phyloP scores from a whole-genome alignment of 2,329 filamentous ascomycete species.

The Sporothrix euskadiensis region DNA sequence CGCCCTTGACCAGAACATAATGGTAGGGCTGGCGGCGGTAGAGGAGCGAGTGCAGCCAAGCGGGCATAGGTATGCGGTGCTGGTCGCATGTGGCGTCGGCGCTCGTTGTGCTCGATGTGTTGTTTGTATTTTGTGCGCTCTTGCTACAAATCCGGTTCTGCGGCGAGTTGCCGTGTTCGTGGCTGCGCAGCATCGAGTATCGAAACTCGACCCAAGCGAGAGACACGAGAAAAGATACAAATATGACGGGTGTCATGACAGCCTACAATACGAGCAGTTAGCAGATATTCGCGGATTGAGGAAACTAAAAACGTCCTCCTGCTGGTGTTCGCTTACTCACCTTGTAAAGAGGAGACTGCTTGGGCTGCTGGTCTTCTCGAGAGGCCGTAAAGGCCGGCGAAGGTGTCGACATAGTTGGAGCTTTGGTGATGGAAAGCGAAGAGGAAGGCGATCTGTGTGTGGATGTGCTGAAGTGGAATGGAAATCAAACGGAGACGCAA shows the following conservation, averaged over 20 bases:
- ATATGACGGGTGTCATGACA: slow-evolving; percentile 63
- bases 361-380: background rate
- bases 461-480: background rate
- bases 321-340: slow-evolving; percentile 21
- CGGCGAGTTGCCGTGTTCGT: slow-evolving; percentile 39
- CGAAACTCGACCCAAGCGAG: slow-evolving; percentile 62
- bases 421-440: background rate
- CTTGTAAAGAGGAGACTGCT: slow-evolving; percentile 25
- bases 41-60: slow-evolving; percentile 47
- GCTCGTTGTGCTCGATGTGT: background rate
- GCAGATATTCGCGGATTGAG: background rate
- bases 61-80: slow-evolving; percentile 42
- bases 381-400: background rate
- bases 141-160: background rate
- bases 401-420: slow-evolving; percentile 24
- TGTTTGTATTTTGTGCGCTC: slow-evolving; percentile 26
- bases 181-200: slow-evolving; percentile 53
- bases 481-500: background rate
- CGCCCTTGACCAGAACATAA: slow-evolving; percentile 36
- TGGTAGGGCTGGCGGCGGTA: slow-evolving; percentile 46
- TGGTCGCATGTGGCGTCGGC: background rate
- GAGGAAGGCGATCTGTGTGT: background rate
- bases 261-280: slow-evolving; percentile 38
- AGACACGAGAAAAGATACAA: slow-evolving; percentile 65
- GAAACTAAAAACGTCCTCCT: background rate